These are phyloP conservation scores for Pythium phragmitis DNA, from an alignment of 352 stramenopile genomes.

Conservation along the genomic window DNA sequence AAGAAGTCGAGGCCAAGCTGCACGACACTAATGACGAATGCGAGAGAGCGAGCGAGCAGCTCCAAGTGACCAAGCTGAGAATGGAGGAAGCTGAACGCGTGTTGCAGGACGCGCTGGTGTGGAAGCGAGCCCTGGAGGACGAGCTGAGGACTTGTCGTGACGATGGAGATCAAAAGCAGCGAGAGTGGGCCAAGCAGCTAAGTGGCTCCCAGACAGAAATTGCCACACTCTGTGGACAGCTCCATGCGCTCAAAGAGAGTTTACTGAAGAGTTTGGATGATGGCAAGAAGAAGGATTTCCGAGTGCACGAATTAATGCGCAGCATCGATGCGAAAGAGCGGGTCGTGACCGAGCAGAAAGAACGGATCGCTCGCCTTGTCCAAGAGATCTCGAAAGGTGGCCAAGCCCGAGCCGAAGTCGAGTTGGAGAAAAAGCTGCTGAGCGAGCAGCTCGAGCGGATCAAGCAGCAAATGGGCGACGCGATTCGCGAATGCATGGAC, in stretches of 20 bases:
- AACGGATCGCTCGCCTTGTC: constrained; percentile 54
- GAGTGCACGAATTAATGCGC: constrained; percentile 40
- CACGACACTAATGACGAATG: constrained; percentile 36
- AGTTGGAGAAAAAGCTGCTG: constrained; percentile 48
- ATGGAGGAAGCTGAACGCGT: constrained; percentile 68
- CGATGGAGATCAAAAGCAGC: constrained; percentile 4
- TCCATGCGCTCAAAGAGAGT: constrained; percentile 45
- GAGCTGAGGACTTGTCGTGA: constrained; percentile 28
- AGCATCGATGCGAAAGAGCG: constrained; percentile 33
- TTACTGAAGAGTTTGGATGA: constrained; percentile 32
- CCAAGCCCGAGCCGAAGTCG: constrained; percentile 42
- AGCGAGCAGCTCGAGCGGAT: constrained; percentile 44
- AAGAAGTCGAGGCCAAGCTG: constrained; percentile 52
- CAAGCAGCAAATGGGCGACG: constrained; percentile 35
- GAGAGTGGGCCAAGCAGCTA: constrained; percentile 15
- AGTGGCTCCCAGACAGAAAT: constrained; percentile 31
- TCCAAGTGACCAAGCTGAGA: constrained; percentile 39
- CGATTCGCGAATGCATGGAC: constrained; percentile 38
- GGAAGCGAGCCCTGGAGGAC: constrained; percentile 48
- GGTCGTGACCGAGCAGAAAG: constrained; percentile 45
- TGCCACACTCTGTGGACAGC: constrained; percentile 36
- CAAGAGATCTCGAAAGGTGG: constrained; percentile 50
- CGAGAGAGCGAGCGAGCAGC: constrained; percentile 47
- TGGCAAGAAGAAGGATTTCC: constrained; percentile 44
- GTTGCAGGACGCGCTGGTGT: constrained; percentile 50